Conservation (phyloP, 2,329 filamentous ascomycete genomes). For the Fusarium graminum region DNA sequence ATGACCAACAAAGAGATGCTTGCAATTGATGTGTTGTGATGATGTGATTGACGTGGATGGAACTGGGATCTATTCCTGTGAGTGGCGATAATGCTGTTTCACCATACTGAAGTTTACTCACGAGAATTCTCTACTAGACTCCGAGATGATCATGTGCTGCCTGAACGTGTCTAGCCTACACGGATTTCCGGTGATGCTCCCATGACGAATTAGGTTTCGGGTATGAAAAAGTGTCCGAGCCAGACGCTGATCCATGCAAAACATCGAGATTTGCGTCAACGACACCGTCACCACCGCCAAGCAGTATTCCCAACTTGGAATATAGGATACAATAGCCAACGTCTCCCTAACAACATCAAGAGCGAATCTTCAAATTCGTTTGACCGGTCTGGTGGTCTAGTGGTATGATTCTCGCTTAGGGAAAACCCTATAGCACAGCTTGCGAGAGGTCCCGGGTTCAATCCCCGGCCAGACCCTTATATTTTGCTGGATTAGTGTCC, state of each 20-base stretch:
- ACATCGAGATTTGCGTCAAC: conserved; percentile 19
- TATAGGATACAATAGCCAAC: background rate
- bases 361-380: conserved; percentile 18
- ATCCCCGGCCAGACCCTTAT: conserved; percentile 59
- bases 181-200: background rate
- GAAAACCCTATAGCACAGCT: conserved; percentile 56
- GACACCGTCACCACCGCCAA: background rate
- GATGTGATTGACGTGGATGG: conserved; percentile 4
- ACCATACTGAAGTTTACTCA: background rate
- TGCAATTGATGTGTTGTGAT: conserved; percentile 2
- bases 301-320: accelerated
- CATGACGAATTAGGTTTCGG: conserved; percentile 11
- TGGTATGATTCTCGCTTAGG: conserved; percentile 81
- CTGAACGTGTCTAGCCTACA: background rate
- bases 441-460: conserved; percentile 63
- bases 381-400: conserved; percentile 68
- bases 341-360: conserved; percentile 18
- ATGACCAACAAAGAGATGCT: conserved; percentile 13
- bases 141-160: background rate
- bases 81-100: background rate
- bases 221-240: background rate
- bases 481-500: background rate
- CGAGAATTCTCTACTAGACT: background rate
- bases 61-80: conserved; percentile 1
- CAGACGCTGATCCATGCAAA: conserved; percentile 16